Base-by-base conservation (phyloP, 345 rosid genomes). In the Turnera subulata region DNA sequence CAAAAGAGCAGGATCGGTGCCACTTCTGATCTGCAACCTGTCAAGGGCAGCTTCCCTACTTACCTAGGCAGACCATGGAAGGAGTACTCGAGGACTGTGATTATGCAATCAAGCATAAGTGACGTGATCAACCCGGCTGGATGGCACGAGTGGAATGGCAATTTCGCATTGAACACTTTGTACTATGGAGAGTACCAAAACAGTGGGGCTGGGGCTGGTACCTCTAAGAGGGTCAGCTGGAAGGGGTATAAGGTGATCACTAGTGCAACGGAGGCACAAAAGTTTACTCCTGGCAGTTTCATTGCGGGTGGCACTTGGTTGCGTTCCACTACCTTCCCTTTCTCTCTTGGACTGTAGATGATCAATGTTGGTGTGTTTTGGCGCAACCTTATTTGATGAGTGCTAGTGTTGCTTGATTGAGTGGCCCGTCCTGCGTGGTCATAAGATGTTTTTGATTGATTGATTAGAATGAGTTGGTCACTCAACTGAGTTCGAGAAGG, bases 31-130 rank as follows among this genome's bases (percentile, higher is more conserved):
- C 74, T 92, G 20, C 53, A 2, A 23, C 0, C 88, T 0, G 96
- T 80, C 17, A 51, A 46, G 48, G 15, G 74, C 53, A 75, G 72
- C 50, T 89, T 86, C 59, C 89, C 95, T 0, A 84, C 98, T 2
- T 92, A 80, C 61, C 77, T 92, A 0, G 97, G 98, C 0, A 64
- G 98, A 6, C 98, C 98, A 5, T 92, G 98, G 98, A 92, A 92
- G 69, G 82, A 78, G 38, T 84, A 89, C 53, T 86, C 98, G 1
- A 79, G 93, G 65, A 92, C 98, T 1, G 91, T 89, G 10, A 53
- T 92, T 8, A 89, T 92, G 94, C 98, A 89, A 19, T 69, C 96
- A 1, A 3, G 50, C 8, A 86, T 92, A 5, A 80, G 73, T 18
- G 80, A 82, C 9, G 83, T 89, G 68, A 85, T 92, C 18, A 57